These are phyloP conservation scores for Acacia acuminata DNA, from an alignment of 306 rosid genomes.

Conservation along the genomic window DNA sequence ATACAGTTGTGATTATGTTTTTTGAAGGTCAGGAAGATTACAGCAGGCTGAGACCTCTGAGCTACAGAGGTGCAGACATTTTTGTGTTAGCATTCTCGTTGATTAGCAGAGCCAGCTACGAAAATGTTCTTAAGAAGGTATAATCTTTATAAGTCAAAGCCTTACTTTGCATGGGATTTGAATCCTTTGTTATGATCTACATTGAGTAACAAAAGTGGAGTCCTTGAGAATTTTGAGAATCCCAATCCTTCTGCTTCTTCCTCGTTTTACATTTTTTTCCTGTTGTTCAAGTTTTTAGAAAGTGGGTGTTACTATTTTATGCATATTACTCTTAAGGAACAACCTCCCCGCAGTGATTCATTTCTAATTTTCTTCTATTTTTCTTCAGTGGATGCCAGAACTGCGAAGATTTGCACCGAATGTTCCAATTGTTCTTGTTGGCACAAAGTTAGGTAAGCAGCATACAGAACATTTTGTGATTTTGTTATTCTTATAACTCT, in stretches of 20 bases:
- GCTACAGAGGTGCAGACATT: constrained; percentile 95
- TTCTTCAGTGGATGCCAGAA: constrained; percentile 95
- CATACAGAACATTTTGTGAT: background rate
- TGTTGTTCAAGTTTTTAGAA: constrained; percentile 23
- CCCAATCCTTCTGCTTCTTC: background rate
- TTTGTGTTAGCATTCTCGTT: constrained; percentile 91
- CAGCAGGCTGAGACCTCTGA: constrained; percentile 96
- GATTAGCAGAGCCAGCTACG: constrained; percentile 92
- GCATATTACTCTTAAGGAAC: background rate
- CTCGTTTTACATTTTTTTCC: background rate
- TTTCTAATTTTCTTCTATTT: constrained; percentile 21
- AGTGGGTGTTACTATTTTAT: constrained; percentile 12
- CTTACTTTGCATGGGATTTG: background rate
- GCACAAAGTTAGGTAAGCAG: constrained; percentile 84
- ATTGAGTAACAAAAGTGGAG: background rate
- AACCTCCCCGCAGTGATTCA: constrained; percentile 2
- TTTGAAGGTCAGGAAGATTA: constrained; percentile 94
- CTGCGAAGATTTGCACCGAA: constrained; percentile 93
- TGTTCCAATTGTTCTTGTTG: constrained; percentile 96
- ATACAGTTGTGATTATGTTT: constrained; percentile 24
- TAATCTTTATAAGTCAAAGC: background rate
- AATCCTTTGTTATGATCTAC: background rate
- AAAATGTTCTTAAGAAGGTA: constrained; percentile 97
- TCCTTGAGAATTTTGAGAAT: background rate
- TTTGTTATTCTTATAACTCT: constrained; percentile 4